Evolutionary conservation across 2,329 filamentous ascomycete genomes (phyloP).

Genomic region (Fusarium kyushuense): DNA sequence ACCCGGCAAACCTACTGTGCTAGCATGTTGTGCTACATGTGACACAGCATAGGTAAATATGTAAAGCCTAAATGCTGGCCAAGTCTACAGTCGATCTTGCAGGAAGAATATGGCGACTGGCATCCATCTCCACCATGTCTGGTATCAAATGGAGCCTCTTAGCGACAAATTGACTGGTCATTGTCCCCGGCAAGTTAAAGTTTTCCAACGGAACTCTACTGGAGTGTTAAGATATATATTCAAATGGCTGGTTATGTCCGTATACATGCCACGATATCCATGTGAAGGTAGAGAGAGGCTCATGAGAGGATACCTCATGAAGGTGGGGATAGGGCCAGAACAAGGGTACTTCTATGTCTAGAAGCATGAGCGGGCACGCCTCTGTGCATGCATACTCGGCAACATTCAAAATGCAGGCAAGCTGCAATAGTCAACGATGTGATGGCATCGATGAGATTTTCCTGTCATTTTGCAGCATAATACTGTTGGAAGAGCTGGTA

Average conservation of each 20-base stretch:
- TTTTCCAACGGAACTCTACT: conserved; percentile 1
- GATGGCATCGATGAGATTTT: not conserved
- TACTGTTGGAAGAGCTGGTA: not conserved
- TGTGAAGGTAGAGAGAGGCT: not conserved
- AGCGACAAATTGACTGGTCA: not conserved
- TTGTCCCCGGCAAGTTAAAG: not conserved
- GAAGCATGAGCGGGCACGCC: conserved; percentile 1
- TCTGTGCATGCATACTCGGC: conserved; percentile 1
- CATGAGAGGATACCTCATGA: not conserved
- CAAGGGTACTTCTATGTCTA: not conserved
- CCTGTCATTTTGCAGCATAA: not conserved
- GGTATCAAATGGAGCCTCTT: not conserved
- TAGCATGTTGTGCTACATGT: conserved; percentile 15
- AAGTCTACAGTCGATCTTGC: not conserved
- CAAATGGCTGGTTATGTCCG: conserved; percentile 19
- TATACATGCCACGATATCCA: not conserved
- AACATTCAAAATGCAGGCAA: conserved; percentile 4
- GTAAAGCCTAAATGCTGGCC: not conserved
- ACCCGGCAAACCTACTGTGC: not conserved
- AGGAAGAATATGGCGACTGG: not conserved
- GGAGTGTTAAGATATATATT: conserved; percentile 14
- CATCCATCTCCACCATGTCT: too few relatives aligned
- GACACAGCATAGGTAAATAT: not conserved
- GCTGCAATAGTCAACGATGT: conserved; percentile 5
- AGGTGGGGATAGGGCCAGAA: not conserved